Evolutionary conservation across 768 basidiomycete species (phyloP).

Genomic region (Lyophyllum shimeji): DNA sequence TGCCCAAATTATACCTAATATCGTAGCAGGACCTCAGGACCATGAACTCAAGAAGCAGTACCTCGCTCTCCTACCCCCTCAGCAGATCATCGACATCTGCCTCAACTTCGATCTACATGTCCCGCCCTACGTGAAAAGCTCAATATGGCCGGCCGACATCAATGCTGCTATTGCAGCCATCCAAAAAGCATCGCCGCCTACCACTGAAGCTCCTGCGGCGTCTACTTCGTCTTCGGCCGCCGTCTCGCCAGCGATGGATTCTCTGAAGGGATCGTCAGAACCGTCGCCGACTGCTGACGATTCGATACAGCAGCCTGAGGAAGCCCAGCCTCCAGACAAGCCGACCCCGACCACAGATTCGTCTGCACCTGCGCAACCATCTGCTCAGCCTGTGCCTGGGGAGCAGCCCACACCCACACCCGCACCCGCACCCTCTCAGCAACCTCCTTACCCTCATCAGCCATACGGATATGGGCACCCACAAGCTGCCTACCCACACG

Average conservation of each 20-base stretch:
- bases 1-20: slow-evolving; percentile 15
- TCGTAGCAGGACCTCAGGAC: slow-evolving; percentile 37
- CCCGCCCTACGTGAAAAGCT: slow-evolving; percentile 58
- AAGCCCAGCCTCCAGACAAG: slow-evolving; percentile 26
- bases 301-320: slow-evolving; percentile 16
- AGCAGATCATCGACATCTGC: slow-evolving; percentile 80
- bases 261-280: slow-evolving; percentile 17
- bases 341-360: slow-evolving; percentile 21
- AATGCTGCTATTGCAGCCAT: slow-evolving; percentile 60
- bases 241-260: slow-evolving; percentile 19
- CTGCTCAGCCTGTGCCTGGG: slow-evolving; percentile 16
- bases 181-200: slow-evolving; percentile 29
- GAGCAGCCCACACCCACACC: slow-evolving; percentile 19
- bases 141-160: slow-evolving; percentile 76
- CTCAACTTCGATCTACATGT: slow-evolving; percentile 70
- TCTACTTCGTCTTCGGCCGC: slow-evolving; percentile 3
- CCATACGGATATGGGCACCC: slow-evolving; percentile 50
- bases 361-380: slow-evolving; percentile 1
- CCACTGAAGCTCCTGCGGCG: slow-evolving; percentile 18
- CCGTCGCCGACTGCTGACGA: slow-evolving; percentile 14
- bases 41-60: slow-evolving; percentile 73
- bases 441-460: slow-evolving; percentile 48
- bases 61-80: slow-evolving; percentile 61
- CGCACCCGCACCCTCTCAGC: slow-evolving; percentile 14
- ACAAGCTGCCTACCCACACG: slow-evolving; percentile 61